Base-by-base conservation (phyloP, 176 grass and related monocot species). In the Rhynchospora breviuscula region DNA sequence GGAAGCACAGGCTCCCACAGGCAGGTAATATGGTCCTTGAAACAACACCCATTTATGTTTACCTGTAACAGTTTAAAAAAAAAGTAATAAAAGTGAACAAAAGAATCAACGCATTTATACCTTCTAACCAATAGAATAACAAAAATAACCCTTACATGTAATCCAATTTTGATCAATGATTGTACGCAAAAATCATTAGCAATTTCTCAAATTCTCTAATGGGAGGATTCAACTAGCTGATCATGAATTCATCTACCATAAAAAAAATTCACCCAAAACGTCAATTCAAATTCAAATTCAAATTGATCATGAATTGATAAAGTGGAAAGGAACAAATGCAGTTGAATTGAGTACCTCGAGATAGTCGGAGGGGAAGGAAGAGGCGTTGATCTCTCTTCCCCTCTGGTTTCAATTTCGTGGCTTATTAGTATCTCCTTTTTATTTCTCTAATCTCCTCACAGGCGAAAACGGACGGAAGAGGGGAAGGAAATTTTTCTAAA, bases 1-100 rank as follows among this genome's bases (percentile, higher is more conserved):
- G 86, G 85, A 95, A 90, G 54, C 93, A 95, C 33, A 95, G 86
- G 18, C 90, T 92, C 79, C 91, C 93, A 80, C 93, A 95, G 79
- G 80, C 84, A 6, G 88, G 67, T 35, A 88, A 88, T 53, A 95
- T 64, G 47, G 88, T 89, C 84, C 90, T 90, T 26, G 90, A 93
- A 17, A 93, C 53, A 76, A 88, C 88, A 19, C 91, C 88, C 91
- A 93, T 92, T 77, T 47, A 52, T 80, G 15, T n/a, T 21, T 31
- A 67, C 61, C 45, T 82, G 15, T 40, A 64, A 48, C 46, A 26
- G 26, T 40, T 40, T 40, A 29, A 66, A 79, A 61, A 5, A 45
- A 12, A 78, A 2, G 21, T 54, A 22, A 21, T 33, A 67, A 70
- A 79, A 31, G 19, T 15, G 47, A 56, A 54, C 22, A 77, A 56